Evolutionary conservation across 305 asterid species (phyloP), one percentile per base, ranked within the genome.

Genomic region (Ilex paraguariensis): DNA sequence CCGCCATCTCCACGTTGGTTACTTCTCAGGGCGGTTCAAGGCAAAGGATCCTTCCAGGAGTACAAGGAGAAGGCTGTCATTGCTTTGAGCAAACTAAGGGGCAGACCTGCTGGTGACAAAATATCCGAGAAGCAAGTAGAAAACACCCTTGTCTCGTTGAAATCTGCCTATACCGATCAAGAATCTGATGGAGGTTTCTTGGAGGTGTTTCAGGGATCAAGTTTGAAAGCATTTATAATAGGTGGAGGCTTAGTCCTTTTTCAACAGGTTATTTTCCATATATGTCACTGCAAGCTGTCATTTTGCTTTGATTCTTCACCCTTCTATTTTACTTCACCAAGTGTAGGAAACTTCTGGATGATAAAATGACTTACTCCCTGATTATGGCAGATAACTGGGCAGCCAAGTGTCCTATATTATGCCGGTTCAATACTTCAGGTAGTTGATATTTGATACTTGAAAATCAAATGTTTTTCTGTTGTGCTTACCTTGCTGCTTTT

Each of bases 401-500:
- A 93, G 77, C 98, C 98, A 67, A 93, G 98, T 71, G 98, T 93
- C 66, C 76, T 93, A 60, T 93, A 93, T 76, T 93, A 93, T 70
- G 98, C 97, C 13, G 97, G 97, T 73, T 65, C 97, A 63, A 93
- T 93, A 67, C 96, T 93, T 70, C 98, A 93, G 97, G 98, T 92
- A 81, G 59, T 62, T 64, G 21, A 32, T 52, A 62, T 49, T 61
- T 50, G 48, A 40, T 31, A 40, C 28, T 21, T 21, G 28, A 56
- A 49, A 21, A 16, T 42, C 60, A 63, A 30, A 21, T 21, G 8
- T 60, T 48, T 31, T n/a, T 55, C 57, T 63, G 62, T 4, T 56
- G 40, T 54, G 59, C 42, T 33, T 15, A 46, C 50, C 21, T 31
- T 66, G 9, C 44, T 64, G 39, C 55, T 14, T 39, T 50, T 67